Evolutionary conservation across 1,284 basidiomycete genomes (phyloP).

Genomic region (Leccinum subrobustum): DNA sequence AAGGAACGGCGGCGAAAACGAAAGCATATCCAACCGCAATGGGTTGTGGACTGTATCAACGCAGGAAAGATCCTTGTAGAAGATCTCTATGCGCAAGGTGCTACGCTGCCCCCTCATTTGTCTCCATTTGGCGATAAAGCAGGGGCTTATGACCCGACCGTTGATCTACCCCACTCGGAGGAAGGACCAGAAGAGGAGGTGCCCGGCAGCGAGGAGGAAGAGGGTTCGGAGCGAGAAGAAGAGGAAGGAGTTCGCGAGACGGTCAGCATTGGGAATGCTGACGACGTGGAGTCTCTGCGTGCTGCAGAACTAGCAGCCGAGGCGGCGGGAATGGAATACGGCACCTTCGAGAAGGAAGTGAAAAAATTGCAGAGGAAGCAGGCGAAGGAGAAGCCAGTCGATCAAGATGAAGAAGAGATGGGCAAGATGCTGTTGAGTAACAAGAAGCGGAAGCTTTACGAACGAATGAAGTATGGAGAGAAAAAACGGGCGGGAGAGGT

Average conservation of each 20-base stretch:
- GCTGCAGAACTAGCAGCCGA: slow-evolving; percentile 95
- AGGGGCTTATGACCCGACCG: slow-evolving; percentile 75
- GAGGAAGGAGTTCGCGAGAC: slow-evolving; percentile 32
- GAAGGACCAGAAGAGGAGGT: slow-evolving; percentile 35
- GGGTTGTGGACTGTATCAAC: slow-evolving; percentile 97
- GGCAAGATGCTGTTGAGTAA: slow-evolving; percentile 99
- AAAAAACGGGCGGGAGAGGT: slow-evolving; percentile 83
- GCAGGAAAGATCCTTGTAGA: slow-evolving; percentile 82
- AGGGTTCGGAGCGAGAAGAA: slow-evolving; percentile 35
- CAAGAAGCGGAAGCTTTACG: slow-evolving; percentile 94
- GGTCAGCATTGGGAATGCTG: slow-evolving; percentile 47
- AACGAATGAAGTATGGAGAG: slow-evolving; percentile 91
- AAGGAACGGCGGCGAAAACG: slow-evolving; percentile 66
- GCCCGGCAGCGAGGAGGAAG: slow-evolving; percentile 43
- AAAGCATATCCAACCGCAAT: slow-evolving; percentile 96
- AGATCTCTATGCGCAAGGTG: slow-evolving; percentile 85
- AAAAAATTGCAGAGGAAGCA: slow-evolving; percentile 64
- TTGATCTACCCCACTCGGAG: slow-evolving; percentile 40
- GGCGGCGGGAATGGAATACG: slow-evolving; percentile 82
- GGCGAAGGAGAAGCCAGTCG: slow-evolving; percentile 33
- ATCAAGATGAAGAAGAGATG: slow-evolving; percentile 78
- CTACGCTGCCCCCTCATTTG: slow-evolving; percentile 89
- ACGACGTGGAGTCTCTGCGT: slow-evolving; percentile 73
- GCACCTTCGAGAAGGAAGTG: slow-evolving; percentile 79
- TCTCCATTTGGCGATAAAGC: slow-evolving; percentile 91